These are phyloP conservation scores for Canavalia gladiata DNA, from an alignment of 306 rosid genomes.

Conservation along the genomic window DNA sequence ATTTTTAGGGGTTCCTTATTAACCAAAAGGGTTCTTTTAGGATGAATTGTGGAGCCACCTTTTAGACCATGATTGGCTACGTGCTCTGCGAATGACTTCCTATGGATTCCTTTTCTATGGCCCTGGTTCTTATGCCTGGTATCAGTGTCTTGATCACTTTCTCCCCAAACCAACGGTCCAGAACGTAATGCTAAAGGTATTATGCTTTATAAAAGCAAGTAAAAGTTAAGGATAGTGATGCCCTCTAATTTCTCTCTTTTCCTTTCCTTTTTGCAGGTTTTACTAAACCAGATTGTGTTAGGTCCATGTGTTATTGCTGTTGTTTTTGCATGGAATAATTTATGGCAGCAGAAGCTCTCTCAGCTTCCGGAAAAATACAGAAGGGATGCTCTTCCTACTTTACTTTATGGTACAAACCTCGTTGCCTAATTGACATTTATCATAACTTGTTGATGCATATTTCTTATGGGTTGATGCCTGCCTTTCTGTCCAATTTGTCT, in stretches of 20 bases:
- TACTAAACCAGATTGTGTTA: conserved; percentile 89
- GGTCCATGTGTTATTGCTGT: conserved; percentile 94
- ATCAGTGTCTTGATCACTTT: conserved; percentile 75
- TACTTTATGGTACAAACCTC: conserved; percentile 70
- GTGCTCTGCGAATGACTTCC: conserved; percentile 89
- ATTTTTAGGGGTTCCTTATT: conserved; percentile 32
- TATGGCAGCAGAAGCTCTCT: conserved; percentile 81
- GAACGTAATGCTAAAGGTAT: conserved; percentile 83
- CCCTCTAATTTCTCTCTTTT: conserved; percentile 9
- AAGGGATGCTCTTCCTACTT: conserved; percentile 81
- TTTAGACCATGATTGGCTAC: conserved; percentile 85
- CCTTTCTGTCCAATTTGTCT: conserved; percentile 38
- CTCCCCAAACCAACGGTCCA: conserved; percentile 67
- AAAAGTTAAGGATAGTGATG: conserved; percentile 17
- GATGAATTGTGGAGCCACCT: conserved; percentile 62
- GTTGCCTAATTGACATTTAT: conserved; percentile 17
- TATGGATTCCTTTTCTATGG: conserved; percentile 92
- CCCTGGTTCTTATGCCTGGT: conserved; percentile 98
- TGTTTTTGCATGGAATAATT: conserved; percentile 91
- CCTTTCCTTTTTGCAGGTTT: conserved; percentile 63
- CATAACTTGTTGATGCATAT: conserved; percentile 34
- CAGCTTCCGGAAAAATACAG: conserved; percentile 86
- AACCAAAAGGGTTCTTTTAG: conserved; percentile 53
- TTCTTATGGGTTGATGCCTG: conserved; percentile 19
- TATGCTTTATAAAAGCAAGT: not conserved